phyloP scores from a whole-genome alignment of 2,329 filamentous ascomycete genomes.

The Sporothrix pallida region DNA sequence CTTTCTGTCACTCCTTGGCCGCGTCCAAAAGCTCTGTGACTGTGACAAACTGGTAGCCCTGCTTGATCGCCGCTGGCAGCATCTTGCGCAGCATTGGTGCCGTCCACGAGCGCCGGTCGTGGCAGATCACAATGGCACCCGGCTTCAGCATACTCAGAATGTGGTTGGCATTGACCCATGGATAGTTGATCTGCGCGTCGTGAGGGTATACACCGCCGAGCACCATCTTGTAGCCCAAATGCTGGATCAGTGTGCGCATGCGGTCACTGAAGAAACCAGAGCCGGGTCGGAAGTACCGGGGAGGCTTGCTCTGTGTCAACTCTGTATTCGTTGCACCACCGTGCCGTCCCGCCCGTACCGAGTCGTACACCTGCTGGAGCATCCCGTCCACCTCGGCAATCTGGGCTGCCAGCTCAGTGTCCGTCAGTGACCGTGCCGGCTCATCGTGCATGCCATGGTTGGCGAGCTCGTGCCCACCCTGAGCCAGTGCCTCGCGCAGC shows the following conservation, averaged over 20 bases:
- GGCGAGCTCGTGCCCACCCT: conserved; percentile 70
- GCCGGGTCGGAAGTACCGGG: conserved; percentile 78
- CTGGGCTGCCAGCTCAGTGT: conserved; percentile 65
- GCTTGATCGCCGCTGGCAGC: conserved; percentile 70
- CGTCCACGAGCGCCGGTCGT: conserved; percentile 85
- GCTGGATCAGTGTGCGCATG: conserved; percentile 67
- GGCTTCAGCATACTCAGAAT: conserved; percentile 78
- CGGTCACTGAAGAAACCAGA: conserved; percentile 78
- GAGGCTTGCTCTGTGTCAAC: conserved; percentile 45
- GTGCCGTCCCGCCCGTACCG: conserved; percentile 45
- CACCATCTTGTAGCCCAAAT: conserved; percentile 73
- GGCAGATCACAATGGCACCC: conserved; percentile 82
- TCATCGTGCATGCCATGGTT: conserved; percentile 93
- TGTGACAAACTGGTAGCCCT: conserved; percentile 74
- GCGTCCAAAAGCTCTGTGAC: conserved; percentile 68
- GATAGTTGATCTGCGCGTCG: conserved; percentile 80
- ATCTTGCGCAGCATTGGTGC: conserved; percentile 76
- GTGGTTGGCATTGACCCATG: conserved; percentile 74
- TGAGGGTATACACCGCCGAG: conserved; percentile 87
- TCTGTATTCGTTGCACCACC: conserved; percentile 49
- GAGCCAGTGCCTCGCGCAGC: conserved; percentile 63
- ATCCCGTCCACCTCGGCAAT: conserved; percentile 67
- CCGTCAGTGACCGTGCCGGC: conserved; percentile 66
- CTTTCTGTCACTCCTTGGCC: neutral
- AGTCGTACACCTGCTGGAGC: conserved; percentile 63